Conservation (phyloP, 202 grass and related monocot species). For the Carex arenaria region DNA sequence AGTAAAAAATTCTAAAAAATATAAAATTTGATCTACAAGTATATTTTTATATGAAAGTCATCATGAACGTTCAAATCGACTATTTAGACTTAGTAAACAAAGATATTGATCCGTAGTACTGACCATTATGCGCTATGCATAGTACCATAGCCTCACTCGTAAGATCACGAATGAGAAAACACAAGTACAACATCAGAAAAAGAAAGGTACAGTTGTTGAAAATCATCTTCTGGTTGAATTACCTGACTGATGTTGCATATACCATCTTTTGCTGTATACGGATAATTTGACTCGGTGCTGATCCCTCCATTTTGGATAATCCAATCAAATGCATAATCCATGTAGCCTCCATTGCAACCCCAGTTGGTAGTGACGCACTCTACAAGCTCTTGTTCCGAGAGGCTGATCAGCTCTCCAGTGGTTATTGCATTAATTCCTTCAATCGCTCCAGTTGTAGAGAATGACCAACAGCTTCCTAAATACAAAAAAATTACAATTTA, state of each 20-base stretch:
- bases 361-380: conserved; percentile 42
- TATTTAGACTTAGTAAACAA: too few relatives aligned
- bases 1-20: too few relatives aligned
- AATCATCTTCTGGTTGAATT: not conserved
- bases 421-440: conserved; percentile 9
- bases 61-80: too few relatives aligned
- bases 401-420: conserved; percentile 26
- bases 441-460: conserved; percentile 17
- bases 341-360: conserved; percentile 62
- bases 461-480: conserved; percentile 32
- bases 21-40: too few relatives aligned
- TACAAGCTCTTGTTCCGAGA: conserved; percentile 77
- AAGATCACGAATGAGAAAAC: not conserved
- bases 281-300: conserved; percentile 33
- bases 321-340: conserved; percentile 67
- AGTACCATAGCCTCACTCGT: too few relatives aligned
- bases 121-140: too few relatives aligned
- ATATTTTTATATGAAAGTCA: too few relatives aligned
- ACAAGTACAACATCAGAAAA: not conserved
- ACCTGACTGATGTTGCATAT: conserved; percentile 18
- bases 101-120: too few relatives aligned
- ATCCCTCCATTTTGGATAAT: conserved; percentile 48
- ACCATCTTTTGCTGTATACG: conserved; percentile 7
- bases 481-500: not conserved
- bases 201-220: not conserved